phyloP scores from a whole-genome alignment of 1,284 basidiomycete genomes.

The Ustilago loliicola region DNA sequence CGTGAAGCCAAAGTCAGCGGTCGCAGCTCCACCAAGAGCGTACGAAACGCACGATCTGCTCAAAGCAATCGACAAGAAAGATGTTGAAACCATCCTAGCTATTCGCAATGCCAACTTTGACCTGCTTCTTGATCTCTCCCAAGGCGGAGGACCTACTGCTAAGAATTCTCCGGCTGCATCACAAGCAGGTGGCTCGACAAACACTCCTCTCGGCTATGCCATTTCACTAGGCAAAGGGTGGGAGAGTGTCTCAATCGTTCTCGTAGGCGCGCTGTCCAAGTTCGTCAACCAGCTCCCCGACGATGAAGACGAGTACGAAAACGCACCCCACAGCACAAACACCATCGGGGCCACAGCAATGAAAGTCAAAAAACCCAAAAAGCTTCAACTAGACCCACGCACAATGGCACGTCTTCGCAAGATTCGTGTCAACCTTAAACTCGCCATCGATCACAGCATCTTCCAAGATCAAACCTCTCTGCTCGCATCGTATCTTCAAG shows the following conservation, averaged over 20 bases:
- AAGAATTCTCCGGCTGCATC: constrained; percentile 37
- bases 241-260: constrained; percentile 59
- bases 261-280: constrained; percentile 64
- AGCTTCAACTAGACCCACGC: constrained; percentile 53
- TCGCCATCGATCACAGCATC: constrained; percentile 66
- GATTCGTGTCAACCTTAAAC: constrained; percentile 64
- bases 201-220: constrained; percentile 61
- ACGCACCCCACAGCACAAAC: not conserved
- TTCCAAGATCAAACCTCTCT: constrained; percentile 59
- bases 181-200: constrained; percentile 42
- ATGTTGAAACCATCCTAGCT: constrained; percentile 62
- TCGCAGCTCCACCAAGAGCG: constrained; percentile 12
- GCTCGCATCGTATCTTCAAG: constrained; percentile 64
- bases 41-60: constrained; percentile 67
- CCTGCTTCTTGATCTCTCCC: constrained; percentile 60
- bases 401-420: constrained; percentile 60
- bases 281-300: constrained; percentile 68
- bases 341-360: constrained; percentile 10
- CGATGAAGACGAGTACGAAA: constrained; percentile 50
- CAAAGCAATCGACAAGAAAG: constrained; percentile 66
- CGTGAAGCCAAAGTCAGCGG: constrained; percentile 11
- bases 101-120: constrained; percentile 67
- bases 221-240: constrained; percentile 62
- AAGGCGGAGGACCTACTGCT: constrained; percentile 27
- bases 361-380: constrained; percentile 44